A percentile compares a stretch with the other conserved stretches of the same genome.
These are phyloP conservation scores for Pholiota molesta DNA, from an alignment of 768 basidiomycete genomes.

Conservation along the genomic window DNA sequence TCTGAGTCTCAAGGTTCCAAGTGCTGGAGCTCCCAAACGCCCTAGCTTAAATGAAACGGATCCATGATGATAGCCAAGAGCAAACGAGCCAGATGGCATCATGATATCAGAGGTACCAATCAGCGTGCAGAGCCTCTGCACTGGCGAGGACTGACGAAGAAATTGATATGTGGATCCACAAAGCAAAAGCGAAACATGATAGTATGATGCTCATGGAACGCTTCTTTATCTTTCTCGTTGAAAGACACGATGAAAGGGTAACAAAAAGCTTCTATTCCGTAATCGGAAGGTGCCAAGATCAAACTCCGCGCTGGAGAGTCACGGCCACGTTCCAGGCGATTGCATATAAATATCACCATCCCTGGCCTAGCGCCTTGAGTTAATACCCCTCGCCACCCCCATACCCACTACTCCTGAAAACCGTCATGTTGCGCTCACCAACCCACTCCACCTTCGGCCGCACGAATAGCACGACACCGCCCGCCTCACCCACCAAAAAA, in stretches of 20 bases:
- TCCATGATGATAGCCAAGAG: too few species aligned
- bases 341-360: constrained; percentile 2
- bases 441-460: constrained; percentile 17
- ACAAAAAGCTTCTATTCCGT: constrained; percentile 6
- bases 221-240: neutral
- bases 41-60: neutral
- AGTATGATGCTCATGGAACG: neutral
- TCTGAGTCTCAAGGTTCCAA: neutral
- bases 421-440: constrained; percentile 20
- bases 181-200: neutral
- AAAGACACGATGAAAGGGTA: neutral
- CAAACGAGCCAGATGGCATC: neutral
- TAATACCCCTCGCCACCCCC: neutral
- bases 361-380: neutral
- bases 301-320: constrained; percentile 5
- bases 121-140: neutral
- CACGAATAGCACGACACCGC: constrained; percentile 9
- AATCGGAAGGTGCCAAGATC: constrained; percentile 4
- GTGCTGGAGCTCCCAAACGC: neutral
- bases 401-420: neutral
- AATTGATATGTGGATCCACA: neutral
- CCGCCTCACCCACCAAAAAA: constrained; percentile 17
- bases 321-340: constrained; percentile 1
- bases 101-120: neutral
- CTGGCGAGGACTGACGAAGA: neutral